Percentiles rank a stretch among this genome's conserved stretches.
These are phyloP conservation scores for Verruconis gallopava DNA, from an alignment of 2,329 filamentous ascomycete genomes.

Conservation along the genomic window DNA sequence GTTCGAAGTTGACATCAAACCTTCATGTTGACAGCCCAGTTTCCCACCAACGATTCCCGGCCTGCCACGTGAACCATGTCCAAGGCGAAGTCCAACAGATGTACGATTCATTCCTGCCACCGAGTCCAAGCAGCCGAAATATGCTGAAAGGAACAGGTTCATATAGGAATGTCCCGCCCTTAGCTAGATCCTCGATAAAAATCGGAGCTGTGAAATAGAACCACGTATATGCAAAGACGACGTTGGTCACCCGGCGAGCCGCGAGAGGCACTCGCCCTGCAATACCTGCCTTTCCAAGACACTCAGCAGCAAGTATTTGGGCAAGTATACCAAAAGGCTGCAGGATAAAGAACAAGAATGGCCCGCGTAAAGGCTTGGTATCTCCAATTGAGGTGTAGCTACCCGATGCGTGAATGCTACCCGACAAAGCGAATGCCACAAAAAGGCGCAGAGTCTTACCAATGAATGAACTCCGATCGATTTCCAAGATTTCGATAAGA, in stretches of 20 bases:
- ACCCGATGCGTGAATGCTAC: slow-evolving; percentile 56
- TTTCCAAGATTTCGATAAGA: slow-evolving; percentile 23
- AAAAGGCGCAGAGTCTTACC: slow-evolving; percentile 30
- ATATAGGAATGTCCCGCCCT: slow-evolving; percentile 62
- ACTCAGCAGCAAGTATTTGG: slow-evolving; percentile 36
- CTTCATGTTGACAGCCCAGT: slow-evolving; percentile 3
- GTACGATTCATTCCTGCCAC: slow-evolving; percentile 46
- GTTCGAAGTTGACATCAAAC: background rate
- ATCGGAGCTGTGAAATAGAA: slow-evolving; percentile 50
- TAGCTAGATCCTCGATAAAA: slow-evolving; percentile 65
- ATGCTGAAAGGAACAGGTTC: slow-evolving; percentile 71
- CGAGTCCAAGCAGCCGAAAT: slow-evolving; percentile 53
- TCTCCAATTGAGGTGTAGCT: slow-evolving; percentile 53
- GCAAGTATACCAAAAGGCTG: slow-evolving; percentile 53
- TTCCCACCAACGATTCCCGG: slow-evolving; percentile 51
- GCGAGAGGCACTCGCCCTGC: slow-evolving; percentile 29
- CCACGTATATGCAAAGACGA: slow-evolving; percentile 52
- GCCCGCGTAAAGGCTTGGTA: slow-evolving; percentile 40
- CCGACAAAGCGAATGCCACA: slow-evolving; percentile 53
- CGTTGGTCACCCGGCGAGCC: slow-evolving; percentile 43
- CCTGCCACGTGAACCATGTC: slow-evolving; percentile 44
- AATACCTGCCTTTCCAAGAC: slow-evolving; percentile 23
- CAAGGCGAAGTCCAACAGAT: slow-evolving; percentile 48
- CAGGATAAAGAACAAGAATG: slow-evolving; percentile 57
- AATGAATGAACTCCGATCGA: slow-evolving; percentile 21